Evolutionary conservation across 352 stramenopile genomes (phyloP).

Genomic region (Plasmopara viticola): DNA sequence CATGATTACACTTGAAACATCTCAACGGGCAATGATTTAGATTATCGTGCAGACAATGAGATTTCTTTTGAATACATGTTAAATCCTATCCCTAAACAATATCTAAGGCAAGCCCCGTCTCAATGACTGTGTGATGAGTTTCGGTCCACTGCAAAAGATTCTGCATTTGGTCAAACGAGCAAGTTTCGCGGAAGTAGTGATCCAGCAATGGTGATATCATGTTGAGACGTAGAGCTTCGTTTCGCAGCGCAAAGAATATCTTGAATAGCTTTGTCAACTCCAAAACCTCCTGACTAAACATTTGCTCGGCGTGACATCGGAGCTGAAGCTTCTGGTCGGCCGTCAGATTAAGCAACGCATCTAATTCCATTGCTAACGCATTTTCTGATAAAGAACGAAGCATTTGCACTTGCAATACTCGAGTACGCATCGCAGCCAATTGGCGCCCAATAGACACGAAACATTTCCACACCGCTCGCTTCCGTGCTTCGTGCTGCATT

Average conservation of each 20-base stretch:
- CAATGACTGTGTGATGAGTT: conserved; percentile 48
- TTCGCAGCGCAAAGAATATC: conserved; percentile 64
- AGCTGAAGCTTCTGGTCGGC: conserved; percentile 58
- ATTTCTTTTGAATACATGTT: no score
- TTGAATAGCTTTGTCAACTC: conserved; percentile 74
- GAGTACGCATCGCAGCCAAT: conserved; percentile 44
- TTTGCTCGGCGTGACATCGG: conserved; percentile 49
- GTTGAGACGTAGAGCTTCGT: conserved; percentile 57
- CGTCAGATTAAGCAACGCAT: conserved; percentile 37
- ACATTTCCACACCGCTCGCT: conserved; percentile 49
- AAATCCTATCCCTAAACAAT: conserved; percentile 14
- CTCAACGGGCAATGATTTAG: no score
- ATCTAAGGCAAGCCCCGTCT: conserved; percentile 35
- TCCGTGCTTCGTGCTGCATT: conserved; percentile 37
- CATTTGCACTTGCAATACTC: conserved; percentile 60
- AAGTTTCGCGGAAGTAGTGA: conserved; percentile 54
- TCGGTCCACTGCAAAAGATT: conserved; percentile 75
- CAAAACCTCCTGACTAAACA: conserved; percentile 57
- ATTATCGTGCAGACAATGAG: no score
- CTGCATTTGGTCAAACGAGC: conserved; percentile 68
- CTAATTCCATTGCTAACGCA: conserved; percentile 36
- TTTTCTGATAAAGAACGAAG: conserved; percentile 45
- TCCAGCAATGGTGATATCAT: conserved; percentile 66
- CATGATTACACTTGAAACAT: no score
- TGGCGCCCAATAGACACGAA: conserved; percentile 54